These are phyloP conservation scores for Hyphodiscus hymeniophilus DNA, from an alignment of 495 filamentous ascomycete genomes.

Conservation along the genomic window DNA sequence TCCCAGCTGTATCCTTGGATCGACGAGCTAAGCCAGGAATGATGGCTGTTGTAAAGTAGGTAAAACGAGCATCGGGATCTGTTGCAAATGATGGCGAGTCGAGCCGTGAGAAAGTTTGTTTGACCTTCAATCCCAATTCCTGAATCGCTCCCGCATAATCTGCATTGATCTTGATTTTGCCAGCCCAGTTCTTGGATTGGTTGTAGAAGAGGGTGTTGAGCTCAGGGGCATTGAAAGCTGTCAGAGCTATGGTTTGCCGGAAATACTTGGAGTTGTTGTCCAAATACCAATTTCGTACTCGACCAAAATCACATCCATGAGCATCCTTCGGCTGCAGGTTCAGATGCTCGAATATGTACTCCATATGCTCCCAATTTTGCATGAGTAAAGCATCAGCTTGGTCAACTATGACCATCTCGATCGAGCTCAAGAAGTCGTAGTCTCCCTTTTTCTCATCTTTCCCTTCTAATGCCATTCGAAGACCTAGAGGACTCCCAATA, in stretches of 20 bases:
- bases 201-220: conserved; percentile 69
- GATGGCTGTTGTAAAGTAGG: conserved; percentile 75
- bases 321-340: conserved; percentile 84
- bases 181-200: conserved; percentile 72
- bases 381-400: conserved; percentile 90
- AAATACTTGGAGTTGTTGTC: conserved; percentile 73
- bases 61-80: conserved; percentile 88
- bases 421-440: conserved; percentile 84
- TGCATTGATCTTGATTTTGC: conserved; percentile 62
- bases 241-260: conserved; percentile 74
- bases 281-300: conserved; percentile 86
- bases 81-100: conserved; percentile 54
- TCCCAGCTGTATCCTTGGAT: conserved; percentile 42
- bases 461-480: conserved; percentile 81
- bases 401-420: conserved; percentile 84
- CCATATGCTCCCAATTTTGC: conserved; percentile 98
- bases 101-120: conserved; percentile 89
- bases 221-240: conserved; percentile 81
- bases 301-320: conserved; percentile 89
- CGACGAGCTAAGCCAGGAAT: conserved; percentile 64
- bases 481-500: conserved; percentile 76
- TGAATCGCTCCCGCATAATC: conserved; percentile 60
- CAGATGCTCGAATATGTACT: conserved; percentile 82
- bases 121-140: conserved; percentile 54
- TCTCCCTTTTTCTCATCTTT: conserved; percentile 72